Conservation (phyloP, 768 basidiomycete species). For the Chalciporus chontae region DNA sequence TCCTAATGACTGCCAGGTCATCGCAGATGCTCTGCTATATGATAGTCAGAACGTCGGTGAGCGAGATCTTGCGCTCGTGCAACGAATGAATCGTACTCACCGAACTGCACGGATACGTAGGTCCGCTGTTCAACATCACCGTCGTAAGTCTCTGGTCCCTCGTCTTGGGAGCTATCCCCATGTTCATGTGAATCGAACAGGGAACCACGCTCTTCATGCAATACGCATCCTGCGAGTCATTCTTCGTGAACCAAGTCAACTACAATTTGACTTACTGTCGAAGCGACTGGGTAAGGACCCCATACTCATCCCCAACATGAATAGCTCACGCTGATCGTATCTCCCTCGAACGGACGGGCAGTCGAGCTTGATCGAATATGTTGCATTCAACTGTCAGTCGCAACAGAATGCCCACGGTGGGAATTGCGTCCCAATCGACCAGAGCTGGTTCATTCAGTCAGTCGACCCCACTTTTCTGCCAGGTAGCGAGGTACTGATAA, state of each 20-base stretch:
- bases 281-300: slow-evolving; percentile 40
- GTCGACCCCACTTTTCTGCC: slow-evolving; percentile 15
- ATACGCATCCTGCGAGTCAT: slow-evolving; percentile 41
- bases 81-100: background rate
- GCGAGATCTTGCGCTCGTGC: slow-evolving; percentile 1
- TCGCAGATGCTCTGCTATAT: slow-evolving; percentile 46
- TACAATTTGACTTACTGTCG: slow-evolving; percentile 42
- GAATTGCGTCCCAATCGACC: slow-evolving; percentile 43
- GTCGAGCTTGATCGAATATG: slow-evolving; percentile 38
- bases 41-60: slow-evolving; percentile 44
- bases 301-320: background rate
- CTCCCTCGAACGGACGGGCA: slow-evolving; percentile 8
- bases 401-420: slow-evolving; percentile 51
- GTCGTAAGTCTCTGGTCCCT: background rate
- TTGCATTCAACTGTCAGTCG: slow-evolving; percentile 46
- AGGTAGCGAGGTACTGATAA: too few relatives aligned
- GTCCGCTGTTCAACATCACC: slow-evolving; percentile 10
- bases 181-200: background rate
- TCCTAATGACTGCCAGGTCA: slow-evolving; percentile 46
- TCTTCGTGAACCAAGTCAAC: slow-evolving; percentile 47
- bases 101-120: background rate
- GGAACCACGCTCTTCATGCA: slow-evolving; percentile 27
- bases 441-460: slow-evolving; percentile 49
- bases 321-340: background rate
- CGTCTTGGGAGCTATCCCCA: background rate